Conservation (phyloP, 805 yeast species). For the Deakozyma indianensis region DNA sequence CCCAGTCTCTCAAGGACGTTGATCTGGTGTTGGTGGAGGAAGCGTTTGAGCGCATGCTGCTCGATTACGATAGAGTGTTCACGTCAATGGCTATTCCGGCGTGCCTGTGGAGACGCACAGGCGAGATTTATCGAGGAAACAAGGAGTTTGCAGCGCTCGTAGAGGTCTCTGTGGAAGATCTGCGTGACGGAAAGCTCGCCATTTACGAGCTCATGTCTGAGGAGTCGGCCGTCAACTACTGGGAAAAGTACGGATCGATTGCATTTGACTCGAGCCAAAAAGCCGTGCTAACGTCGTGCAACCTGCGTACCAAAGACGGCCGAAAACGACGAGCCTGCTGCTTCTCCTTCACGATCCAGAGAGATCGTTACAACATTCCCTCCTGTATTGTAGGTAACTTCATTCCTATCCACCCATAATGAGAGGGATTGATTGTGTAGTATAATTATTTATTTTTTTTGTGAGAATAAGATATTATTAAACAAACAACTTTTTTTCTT, state of each 20-base stretch:
- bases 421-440: neutral
- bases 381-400: constrained; percentile 93
- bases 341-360: constrained; percentile 81
- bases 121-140: constrained; percentile 89
- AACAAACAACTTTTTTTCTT: neutral
- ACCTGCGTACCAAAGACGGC: constrained; percentile 70
- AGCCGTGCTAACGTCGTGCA: constrained; percentile 87
- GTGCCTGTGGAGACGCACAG: constrained; percentile 93
- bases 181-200: constrained; percentile 83
- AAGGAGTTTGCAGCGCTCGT: constrained; percentile 91
- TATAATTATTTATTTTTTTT: too few species aligned
- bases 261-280: constrained; percentile 94
- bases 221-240: constrained; percentile 89
- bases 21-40: constrained; percentile 89
- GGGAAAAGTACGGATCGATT: constrained; percentile 95
- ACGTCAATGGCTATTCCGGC: constrained; percentile 98
- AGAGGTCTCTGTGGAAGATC: constrained; percentile 76
- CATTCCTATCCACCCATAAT: constrained; percentile 52
- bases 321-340: constrained; percentile 72
- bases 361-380: constrained; percentile 90
- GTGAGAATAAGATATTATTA: too few species aligned
- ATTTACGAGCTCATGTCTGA: constrained; percentile 91
- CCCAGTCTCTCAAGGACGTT: constrained; percentile 76
- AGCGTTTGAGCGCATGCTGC: constrained; percentile 80
- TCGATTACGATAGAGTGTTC: constrained; percentile 89